These are phyloP conservation scores for Inosperma sp. DNA, from an alignment of 768 basidiomycete genomes.

Conservation along the genomic window DNA sequence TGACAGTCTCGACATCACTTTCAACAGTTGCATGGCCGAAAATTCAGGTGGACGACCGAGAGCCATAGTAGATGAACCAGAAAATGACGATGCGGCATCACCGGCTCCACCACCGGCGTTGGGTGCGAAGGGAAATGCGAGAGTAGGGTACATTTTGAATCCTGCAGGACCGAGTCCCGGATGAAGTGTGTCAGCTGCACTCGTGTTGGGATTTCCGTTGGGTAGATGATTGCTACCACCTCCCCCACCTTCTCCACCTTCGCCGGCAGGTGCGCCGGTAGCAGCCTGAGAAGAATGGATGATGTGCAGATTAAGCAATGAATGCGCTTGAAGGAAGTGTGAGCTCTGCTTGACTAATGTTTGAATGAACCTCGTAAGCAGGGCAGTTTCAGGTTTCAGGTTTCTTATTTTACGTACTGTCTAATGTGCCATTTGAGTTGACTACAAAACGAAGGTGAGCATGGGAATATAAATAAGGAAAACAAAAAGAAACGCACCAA, in stretches of 20 bases:
- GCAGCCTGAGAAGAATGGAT: slow-evolving; percentile 71
- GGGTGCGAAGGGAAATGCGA: slow-evolving; percentile 26
- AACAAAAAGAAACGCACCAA: slow-evolving; percentile 39
- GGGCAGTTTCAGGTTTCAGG: not conserved
- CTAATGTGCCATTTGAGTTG: slow-evolving; percentile 66
- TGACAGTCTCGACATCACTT: slow-evolving; percentile 75
- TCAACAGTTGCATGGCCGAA: slow-evolving; percentile 72
- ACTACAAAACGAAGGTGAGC: slow-evolving; percentile 37
- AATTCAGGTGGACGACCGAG: slow-evolving; percentile 44
- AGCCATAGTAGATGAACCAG: slow-evolving; percentile 11
- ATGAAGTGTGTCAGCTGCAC: slow-evolving; percentile 48
- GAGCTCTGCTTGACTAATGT: slow-evolving; percentile 72
- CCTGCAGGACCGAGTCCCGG: slow-evolving; percentile 57
- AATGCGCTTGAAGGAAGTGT: slow-evolving; percentile 81
- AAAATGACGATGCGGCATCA: not conserved
- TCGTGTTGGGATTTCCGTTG: slow-evolving; percentile 31
- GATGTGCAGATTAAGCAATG: slow-evolving; percentile 80
- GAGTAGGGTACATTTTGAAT: slow-evolving; percentile 55
- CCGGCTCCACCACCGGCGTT: slow-evolving; percentile 45
- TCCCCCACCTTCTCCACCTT: slow-evolving; percentile 23
- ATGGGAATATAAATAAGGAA: not conserved
- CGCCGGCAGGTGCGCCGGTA: slow-evolving; percentile 20
- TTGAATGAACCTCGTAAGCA: slow-evolving; percentile 9
- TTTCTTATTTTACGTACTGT: slow-evolving; percentile 44
- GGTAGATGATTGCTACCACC: not conserved